Evolutionary conservation across 2,329 filamentous ascomycete genomes (phyloP).

Genomic region (Diaporthe vaccinii): DNA sequence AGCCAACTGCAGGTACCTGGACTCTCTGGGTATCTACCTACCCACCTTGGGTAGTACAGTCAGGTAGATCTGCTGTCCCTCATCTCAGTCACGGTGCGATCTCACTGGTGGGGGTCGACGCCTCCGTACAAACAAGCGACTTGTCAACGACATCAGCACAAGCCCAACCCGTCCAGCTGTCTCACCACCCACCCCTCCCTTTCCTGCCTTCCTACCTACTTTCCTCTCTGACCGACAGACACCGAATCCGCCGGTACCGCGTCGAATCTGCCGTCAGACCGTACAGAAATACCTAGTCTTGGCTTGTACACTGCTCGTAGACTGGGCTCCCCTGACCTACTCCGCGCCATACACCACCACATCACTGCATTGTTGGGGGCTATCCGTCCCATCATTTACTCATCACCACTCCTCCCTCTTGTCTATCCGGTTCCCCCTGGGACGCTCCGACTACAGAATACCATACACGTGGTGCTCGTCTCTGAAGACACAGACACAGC

Average conservation of each 20-base stretch:
- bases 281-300: slow-evolving; percentile 11
- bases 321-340: slow-evolving; percentile 24
- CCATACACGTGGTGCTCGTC: slow-evolving; percentile 2
- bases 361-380: slow-evolving; percentile 31
- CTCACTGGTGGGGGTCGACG: slow-evolving; percentile 22
- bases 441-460: neutral
- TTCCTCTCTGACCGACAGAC: slow-evolving; percentile 22
- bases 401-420: slow-evolving; percentile 9
- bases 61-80: slow-evolving; percentile 24
- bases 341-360: slow-evolving; percentile 17
- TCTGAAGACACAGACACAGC: neutral
- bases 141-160: slow-evolving; percentile 37
- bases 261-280: neutral
- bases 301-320: slow-evolving; percentile 19
- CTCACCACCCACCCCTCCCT: slow-evolving; percentile 22
- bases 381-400: slow-evolving; percentile 21
- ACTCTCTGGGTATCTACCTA: slow-evolving; percentile 1
- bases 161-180: neutral
- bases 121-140: slow-evolving; percentile 16
- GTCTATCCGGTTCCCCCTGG: neutral
- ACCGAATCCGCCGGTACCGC: slow-evolving; percentile 15
- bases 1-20: slow-evolving; percentile 21
- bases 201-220: neutral
- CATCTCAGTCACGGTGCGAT: slow-evolving; percentile 22
- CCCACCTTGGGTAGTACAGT: neutral